Evolutionary conservation across 768 basidiomycete species (phyloP), one percentile per base, ranked within the genome.

Genomic region (Tulasnella calospora): DNA sequence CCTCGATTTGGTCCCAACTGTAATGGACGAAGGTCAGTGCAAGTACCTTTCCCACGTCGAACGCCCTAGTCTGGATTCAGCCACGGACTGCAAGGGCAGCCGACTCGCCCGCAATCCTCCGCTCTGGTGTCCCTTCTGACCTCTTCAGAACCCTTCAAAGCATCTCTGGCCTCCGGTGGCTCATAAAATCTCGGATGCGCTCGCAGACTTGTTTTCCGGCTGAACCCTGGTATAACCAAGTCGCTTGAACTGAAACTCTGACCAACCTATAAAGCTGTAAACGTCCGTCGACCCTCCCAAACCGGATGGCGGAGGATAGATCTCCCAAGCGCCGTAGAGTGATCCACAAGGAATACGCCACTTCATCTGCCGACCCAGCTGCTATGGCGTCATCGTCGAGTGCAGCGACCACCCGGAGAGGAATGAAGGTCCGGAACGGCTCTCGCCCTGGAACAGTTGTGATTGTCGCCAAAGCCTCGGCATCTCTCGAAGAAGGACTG

Each of bases 291-390:
- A 51, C 23, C 44, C 33, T 15, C n/a, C 38, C 38, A n/a, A 7
- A 35, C 15, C 33, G 15, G 71, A 72, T 72, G 71, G 71, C 71
- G 30, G 71, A 72, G 71, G 71, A 72, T 46, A 72, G 71, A 72
- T 27, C 38, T 40, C 30, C 44, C n/a, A 72, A 72, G 36, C 71
- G 71, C 36, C 71, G 44, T 6, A 72, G 21, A 40, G 36, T 72
- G 15, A 30, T 35, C 15, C 38, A 72, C 12, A 21, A 3, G 21
- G 44, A 40, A 23, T 72, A 72, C 71, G 38, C 71, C 17, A 40
- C 71, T 72, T 72, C 71, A 27, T 72, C 71, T 67, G 61, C 61
- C 61, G 61, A 67, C 61, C 61, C 61, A 67, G 61, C 61, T 67
- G 33, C 61, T 35, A 67, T 67, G 40, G 33, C 70, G 70, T 71